These are phyloP conservation scores for Fusarium domesticum DNA, from an alignment of 2,329 filamentous ascomycete species.

Conservation along the genomic window DNA sequence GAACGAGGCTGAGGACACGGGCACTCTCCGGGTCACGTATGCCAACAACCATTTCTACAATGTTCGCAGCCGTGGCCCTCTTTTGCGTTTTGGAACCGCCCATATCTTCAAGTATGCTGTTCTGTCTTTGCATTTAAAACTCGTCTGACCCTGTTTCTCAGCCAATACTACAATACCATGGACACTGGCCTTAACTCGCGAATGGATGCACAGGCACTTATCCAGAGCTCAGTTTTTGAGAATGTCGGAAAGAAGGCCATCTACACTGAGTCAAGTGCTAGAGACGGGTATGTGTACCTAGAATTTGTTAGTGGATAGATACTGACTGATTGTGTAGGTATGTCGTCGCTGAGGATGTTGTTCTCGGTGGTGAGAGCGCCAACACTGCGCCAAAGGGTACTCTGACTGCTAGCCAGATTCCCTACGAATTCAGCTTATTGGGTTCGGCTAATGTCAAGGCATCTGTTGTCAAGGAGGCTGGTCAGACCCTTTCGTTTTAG, in stretches of 20 bases:
- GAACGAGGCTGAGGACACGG: conserved; percentile 56
- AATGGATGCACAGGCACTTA: conserved; percentile 24
- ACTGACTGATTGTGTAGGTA: neutral
- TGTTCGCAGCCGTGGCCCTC: conserved; percentile 57
- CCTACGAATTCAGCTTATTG: conserved; percentile 16
- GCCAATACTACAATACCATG: conserved; percentile 26
- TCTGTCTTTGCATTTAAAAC: fast-evolving
- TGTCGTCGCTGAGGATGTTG: conserved; percentile 16
- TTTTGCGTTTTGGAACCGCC: conserved; percentile 59
- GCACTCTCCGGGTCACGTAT: conserved; percentile 57
- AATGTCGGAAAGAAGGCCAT: conserved; percentile 27
- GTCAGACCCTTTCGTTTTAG: conserved; percentile 16
- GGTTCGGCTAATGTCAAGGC: conserved; percentile 15
- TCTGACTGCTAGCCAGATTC: conserved; percentile 4
- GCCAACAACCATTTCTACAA: conserved; percentile 60
- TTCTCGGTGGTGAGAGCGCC: conserved; percentile 13
- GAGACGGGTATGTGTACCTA: conserved; percentile 2
- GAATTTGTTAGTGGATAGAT: neutral
- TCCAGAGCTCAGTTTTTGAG: conserved; percentile 22
- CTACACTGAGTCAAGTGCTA: conserved; percentile 19
- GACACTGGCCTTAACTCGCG: conserved; percentile 26
- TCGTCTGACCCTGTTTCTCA: neutral
- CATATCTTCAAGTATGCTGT: conserved; percentile 40
- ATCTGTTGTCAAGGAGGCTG: conserved; percentile 13
- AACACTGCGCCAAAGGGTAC: conserved; percentile 15